Conservation (phyloP, 1,139 yeast species). For the Yamadazyma aaseri region DNA sequence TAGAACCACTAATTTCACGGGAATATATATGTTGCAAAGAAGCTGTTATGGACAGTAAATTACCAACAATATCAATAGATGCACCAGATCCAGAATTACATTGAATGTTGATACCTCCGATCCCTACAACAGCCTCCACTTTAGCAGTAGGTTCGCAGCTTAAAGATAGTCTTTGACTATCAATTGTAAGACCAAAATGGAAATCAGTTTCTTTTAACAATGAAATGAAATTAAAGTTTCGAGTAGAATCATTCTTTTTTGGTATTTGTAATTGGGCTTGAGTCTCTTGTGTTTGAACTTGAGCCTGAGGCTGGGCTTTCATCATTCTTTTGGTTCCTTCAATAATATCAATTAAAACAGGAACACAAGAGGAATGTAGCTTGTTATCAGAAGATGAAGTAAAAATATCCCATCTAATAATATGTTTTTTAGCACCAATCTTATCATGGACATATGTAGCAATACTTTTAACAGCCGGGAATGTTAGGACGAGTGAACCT, state of each 20-base stretch:
- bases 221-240: slow-evolving; percentile 30
- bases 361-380: slow-evolving; percentile 73
- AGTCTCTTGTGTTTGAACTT: slow-evolving; percentile 6
- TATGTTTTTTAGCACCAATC: slow-evolving; percentile 35
- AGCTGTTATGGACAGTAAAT: slow-evolving; percentile 55
- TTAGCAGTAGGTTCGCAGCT: slow-evolving; percentile 94
- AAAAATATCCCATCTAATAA: slow-evolving; percentile 50
- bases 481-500: slow-evolving; percentile 58
- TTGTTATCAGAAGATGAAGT: slow-evolving; percentile 75
- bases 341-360: slow-evolving; percentile 63
- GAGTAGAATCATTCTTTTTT: slow-evolving; percentile 1
- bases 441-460: slow-evolving; percentile 31
- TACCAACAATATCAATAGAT: slow-evolving; percentile 33
- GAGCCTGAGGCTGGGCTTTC: slow-evolving; percentile 14
- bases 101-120: slow-evolving; percentile 61
- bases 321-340: slow-evolving; percentile 45
- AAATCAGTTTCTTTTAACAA: slow-evolving; percentile 57
- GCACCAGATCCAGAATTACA: slow-evolving; percentile 48
- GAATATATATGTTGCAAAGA: slow-evolving; percentile 89
- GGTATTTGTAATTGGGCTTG: no score
- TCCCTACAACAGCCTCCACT: slow-evolving; percentile 79
- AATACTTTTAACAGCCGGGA: slow-evolving; percentile 73
- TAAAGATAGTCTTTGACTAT: slow-evolving; percentile 68
- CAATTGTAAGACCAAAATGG: slow-evolving; percentile 62
- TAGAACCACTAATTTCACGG: slow-evolving; percentile 79